These are phyloP conservation scores for Glutinoglossum americanum DNA, from an alignment of 495 filamentous ascomycete genomes.

Conservation along the genomic window DNA sequence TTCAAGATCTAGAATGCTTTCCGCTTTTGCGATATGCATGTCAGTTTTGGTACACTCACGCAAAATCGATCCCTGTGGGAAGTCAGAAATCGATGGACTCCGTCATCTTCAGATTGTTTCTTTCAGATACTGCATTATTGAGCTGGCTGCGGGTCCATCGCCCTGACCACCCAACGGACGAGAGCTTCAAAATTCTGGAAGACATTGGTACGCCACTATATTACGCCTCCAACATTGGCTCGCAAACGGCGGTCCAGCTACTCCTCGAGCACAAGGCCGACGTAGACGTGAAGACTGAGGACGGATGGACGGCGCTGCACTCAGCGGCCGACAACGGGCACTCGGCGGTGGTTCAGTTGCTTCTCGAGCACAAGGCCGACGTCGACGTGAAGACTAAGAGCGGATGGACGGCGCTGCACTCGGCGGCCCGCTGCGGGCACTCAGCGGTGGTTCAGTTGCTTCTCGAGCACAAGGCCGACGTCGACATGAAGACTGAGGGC, in stretches of 20 bases:
- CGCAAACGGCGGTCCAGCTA: not conserved
- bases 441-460: too few species aligned
- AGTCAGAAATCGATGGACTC: not conserved
- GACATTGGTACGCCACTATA: not conserved
- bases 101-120: not conserved
- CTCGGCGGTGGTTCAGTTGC: too few species aligned
- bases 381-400: constrained; percentile 2
- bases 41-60: not conserved
- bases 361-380: not conserved
- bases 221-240: not conserved
- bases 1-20: not conserved
- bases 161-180: not conserved
- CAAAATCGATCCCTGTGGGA: not conserved
- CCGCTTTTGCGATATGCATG: not conserved
- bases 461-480: not conserved
- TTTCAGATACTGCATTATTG: not conserved
- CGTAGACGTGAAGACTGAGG: not conserved
- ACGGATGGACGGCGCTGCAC: too few species aligned
- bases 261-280: not conserved
- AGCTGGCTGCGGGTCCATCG: not conserved
- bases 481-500: not conserved
- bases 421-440: too few species aligned
- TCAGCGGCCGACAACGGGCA: too few species aligned
- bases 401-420: too few species aligned
- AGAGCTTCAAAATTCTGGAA: not conserved